Percentiles rank a stretch among this genome's conserved stretches.
Evolutionary conservation across 2,329 filamentous ascomycete species (phyloP).

Genomic region (Pseudocercospora eumusae): DNA sequence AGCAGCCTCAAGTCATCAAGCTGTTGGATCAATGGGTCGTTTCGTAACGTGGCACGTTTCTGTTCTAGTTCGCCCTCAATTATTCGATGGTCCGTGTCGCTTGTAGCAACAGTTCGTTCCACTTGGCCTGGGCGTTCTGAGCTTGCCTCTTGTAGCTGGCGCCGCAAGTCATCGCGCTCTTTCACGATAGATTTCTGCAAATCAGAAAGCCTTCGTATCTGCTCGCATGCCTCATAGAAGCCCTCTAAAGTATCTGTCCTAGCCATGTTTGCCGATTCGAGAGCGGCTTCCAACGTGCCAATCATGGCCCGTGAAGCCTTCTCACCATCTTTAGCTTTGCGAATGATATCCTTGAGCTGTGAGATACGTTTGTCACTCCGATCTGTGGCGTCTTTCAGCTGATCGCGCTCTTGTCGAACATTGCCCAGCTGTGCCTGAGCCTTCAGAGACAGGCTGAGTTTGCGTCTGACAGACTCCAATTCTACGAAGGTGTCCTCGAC

Average conservation of each 20-base stretch:
- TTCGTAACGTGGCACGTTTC: conserved; percentile 1
- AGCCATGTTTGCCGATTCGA: conserved; percentile 45
- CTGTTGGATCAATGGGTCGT: conserved; percentile 14
- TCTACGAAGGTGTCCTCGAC: conserved; percentile 37
- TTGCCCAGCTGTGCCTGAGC: conserved; percentile 41
- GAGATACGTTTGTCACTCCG: conserved; percentile 43
- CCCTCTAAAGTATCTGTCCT: conserved; percentile 44
- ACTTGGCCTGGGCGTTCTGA: background rate
- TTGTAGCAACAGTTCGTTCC: background rate
- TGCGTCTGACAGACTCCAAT: conserved; percentile 44
- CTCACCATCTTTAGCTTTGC: conserved; percentile 42
- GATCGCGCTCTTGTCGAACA: conserved; percentile 43
- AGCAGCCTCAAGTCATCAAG: conserved; percentile 15
- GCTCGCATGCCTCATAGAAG: conserved; percentile 40
- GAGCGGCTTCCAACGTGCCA: conserved; percentile 43
- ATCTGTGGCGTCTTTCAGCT: conserved; percentile 41
- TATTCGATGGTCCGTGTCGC: conserved; percentile 11
- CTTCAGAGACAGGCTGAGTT: conserved; percentile 40
- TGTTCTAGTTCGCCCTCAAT: background rate
- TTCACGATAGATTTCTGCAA: background rate
- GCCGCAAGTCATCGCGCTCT: background rate
- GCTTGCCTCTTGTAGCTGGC: background rate
- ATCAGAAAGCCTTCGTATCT: conserved; percentile 18
- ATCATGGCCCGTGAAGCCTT: conserved; percentile 43
- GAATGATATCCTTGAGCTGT: conserved; percentile 45